Evolutionary conservation across 1,284 basidiomycete genomes (phyloP).

Genomic region (Trichosporon sp.): DNA sequence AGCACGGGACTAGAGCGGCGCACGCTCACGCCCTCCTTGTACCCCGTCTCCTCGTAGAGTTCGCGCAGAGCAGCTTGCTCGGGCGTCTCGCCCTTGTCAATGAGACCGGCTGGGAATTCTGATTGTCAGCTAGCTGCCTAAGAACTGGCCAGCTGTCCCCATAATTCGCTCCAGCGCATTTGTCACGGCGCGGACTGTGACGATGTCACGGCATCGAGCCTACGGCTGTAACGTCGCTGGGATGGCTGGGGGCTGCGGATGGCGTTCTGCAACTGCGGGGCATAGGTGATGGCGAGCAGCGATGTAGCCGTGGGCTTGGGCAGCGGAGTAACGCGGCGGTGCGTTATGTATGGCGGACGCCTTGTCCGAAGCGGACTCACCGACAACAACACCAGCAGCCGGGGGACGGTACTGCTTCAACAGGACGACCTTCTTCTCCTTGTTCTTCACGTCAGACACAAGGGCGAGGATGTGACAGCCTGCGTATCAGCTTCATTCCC

Average conservation of each 20-base stretch:
- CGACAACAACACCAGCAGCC: constrained; percentile 71
- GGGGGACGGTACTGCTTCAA: constrained; percentile 88
- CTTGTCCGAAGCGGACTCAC: constrained; percentile 55
- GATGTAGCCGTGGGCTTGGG: too few relatives aligned
- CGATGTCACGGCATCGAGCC: too few relatives aligned
- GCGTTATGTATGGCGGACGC: neutral
- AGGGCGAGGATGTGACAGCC: constrained; percentile 82
- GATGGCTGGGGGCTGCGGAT: neutral
- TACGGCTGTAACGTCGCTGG: too few relatives aligned
- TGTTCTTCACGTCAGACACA: constrained; percentile 66
- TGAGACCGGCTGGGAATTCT: constrained; percentile 85
- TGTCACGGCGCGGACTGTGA: too few relatives aligned
- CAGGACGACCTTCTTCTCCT: constrained; percentile 68
- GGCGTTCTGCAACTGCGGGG: too few relatives aligned
- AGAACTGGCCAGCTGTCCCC: neutral
- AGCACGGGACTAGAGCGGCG: constrained; percentile 69
- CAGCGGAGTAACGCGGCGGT: too few relatives aligned
- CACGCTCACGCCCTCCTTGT: constrained; percentile 59
- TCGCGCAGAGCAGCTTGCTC: constrained; percentile 76
- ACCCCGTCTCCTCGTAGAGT: constrained; percentile 88
- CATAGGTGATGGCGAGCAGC: neutral
- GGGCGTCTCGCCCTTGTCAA: constrained; percentile 77
- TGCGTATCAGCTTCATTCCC: constrained; percentile 26
- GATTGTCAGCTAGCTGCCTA: constrained; percentile 19
- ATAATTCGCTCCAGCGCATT: neutral